A percentile compares a stretch with the other conserved stretches of the same genome.
Conservation (phyloP, 306 rosid species). For the Gynostemma pentaphyllum region DNA sequence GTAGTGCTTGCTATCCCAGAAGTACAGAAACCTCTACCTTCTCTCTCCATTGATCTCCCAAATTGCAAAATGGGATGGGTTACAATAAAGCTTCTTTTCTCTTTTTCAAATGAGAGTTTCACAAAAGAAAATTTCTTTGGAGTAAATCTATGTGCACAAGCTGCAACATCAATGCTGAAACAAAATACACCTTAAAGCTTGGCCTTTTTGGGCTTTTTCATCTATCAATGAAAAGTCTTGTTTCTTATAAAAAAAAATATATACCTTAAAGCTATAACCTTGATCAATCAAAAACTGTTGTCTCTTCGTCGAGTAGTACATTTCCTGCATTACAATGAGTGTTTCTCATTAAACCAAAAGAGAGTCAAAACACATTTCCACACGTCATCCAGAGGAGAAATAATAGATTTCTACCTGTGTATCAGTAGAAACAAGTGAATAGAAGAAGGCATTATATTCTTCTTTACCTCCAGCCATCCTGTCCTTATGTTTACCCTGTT, state of each 20-base stretch:
- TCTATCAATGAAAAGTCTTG: too few relatives aligned
- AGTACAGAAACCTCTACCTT: not conserved
- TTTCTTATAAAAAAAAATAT: too few relatives aligned
- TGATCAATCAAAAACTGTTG: slow-evolving; percentile 97
- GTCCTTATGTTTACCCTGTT: slow-evolving; percentile 88
- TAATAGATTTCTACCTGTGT: slow-evolving; percentile 55
- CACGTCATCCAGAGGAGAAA: not conserved
- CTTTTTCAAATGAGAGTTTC: not conserved
- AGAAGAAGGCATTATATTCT: slow-evolving; percentile 93
- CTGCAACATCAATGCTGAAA: not conserved
- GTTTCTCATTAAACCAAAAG: not conserved
- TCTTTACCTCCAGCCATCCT: slow-evolving; percentile 99
- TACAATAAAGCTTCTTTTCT: too few relatives aligned
- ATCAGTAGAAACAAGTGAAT: slow-evolving; percentile 95
- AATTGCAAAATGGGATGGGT: too few relatives aligned
- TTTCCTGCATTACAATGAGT: slow-evolving; percentile 53
- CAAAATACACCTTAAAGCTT: slow-evolving; percentile 75
- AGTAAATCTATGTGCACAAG: not conserved
- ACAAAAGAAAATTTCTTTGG: not conserved
- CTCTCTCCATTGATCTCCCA: not conserved
- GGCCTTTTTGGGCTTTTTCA: too few relatives aligned
- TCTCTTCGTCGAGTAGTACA: slow-evolving; percentile 95
- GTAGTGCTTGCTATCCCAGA: too few relatives aligned
- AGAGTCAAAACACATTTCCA: not conserved
- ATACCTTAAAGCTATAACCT: slow-evolving; percentile 97